Conservation (phyloP, 2,329 filamentous ascomycete species). For the Aspergillus novofumigatus region DNA sequence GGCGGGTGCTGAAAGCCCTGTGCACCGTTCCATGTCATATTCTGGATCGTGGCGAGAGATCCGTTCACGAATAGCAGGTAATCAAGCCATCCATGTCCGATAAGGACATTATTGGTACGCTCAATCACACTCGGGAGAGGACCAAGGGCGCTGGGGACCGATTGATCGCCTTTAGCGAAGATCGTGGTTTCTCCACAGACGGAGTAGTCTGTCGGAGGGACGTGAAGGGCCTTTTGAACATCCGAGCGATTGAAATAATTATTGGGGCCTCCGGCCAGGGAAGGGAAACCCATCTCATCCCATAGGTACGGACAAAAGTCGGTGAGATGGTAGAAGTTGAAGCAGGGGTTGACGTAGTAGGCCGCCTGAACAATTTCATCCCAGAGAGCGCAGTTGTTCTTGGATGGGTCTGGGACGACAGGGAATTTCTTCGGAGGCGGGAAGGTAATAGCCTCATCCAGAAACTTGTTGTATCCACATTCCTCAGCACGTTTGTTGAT, state of each 20-base stretch:
- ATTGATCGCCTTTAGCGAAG: conserved; percentile 49
- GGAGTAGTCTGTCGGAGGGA: conserved; percentile 43
- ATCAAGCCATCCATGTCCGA: conserved; percentile 69
- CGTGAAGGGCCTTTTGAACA: conserved; percentile 64
- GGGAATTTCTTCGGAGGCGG: conserved; percentile 62
- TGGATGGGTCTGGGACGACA: conserved; percentile 42
- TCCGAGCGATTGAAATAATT: conserved; percentile 68
- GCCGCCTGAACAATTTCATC: conserved; percentile 53
- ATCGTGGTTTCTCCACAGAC: conserved; percentile 35
- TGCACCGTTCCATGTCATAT: conserved; percentile 72
- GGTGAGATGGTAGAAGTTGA: conserved; percentile 68
- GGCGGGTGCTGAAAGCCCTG: conserved; percentile 66
- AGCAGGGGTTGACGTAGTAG: conserved; percentile 66
- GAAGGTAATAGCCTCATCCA: conserved; percentile 53
- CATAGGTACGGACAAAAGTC: conserved; percentile 67
- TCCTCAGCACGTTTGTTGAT: conserved; percentile 37
- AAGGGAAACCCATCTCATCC: conserved; percentile 66
- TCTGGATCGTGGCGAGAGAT: conserved; percentile 68
- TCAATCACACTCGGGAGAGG: conserved; percentile 68
- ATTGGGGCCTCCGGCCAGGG: conserved; percentile 56
- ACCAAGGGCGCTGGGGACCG: conserved; percentile 28
- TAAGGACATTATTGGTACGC: conserved; percentile 65
- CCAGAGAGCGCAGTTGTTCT: conserved; percentile 55
- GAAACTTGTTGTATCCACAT: conserved; percentile 44
- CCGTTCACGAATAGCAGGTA: conserved; percentile 65